phyloP scores from a whole-genome alignment of 2,329 filamentous ascomycete genomes.

The Diaporthe longicolla region DNA sequence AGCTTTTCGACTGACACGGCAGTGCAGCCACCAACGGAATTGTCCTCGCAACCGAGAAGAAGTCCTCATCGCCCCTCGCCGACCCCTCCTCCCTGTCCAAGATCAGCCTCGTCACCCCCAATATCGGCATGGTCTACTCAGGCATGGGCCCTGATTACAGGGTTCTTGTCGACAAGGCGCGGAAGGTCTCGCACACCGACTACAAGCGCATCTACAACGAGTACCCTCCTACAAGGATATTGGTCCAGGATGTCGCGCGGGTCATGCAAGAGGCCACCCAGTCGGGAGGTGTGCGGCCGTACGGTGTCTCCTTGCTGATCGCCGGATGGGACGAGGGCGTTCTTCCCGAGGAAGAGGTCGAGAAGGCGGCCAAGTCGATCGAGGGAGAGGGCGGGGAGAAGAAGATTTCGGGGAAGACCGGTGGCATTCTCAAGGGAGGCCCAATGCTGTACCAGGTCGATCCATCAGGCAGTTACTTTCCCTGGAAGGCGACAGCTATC shows the following conservation, averaged over 20 bases:
- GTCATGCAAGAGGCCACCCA: constrained; percentile 99
- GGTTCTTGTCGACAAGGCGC: constrained; percentile 96
- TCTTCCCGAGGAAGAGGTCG: constrained; percentile 82
- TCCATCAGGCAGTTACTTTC: constrained; percentile 98
- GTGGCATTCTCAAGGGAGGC: constrained; percentile 93
- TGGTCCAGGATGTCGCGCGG: constrained; percentile 97
- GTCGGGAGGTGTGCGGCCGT: constrained; percentile 95
- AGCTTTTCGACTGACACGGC: constrained; percentile 41
- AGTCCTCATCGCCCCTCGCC: constrained; percentile 97
- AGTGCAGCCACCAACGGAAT: constrained; percentile 93
- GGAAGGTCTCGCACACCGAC: constrained; percentile 96
- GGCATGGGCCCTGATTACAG: constrained; percentile 99
- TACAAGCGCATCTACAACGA: constrained; percentile 99
- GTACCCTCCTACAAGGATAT: constrained; percentile 98
- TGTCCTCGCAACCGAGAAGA: constrained; percentile 99
- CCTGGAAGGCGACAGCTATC: constrained; percentile 99
- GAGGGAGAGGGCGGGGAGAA: constrained; percentile 75
- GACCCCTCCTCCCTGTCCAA: constrained; percentile 96
- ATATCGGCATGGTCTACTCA: constrained; percentile 99
- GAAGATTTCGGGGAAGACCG: constrained; percentile 87
- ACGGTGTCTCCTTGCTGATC: constrained; percentile 94
- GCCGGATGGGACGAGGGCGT: constrained; percentile 99
- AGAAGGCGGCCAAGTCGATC: constrained; percentile 67
- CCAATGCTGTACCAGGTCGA: constrained; percentile 99
- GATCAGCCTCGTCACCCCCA: constrained; percentile 97